Base-by-base conservation (phyloP, 1,139 yeast species). In the Scheffersomyces parashehatae region DNA sequence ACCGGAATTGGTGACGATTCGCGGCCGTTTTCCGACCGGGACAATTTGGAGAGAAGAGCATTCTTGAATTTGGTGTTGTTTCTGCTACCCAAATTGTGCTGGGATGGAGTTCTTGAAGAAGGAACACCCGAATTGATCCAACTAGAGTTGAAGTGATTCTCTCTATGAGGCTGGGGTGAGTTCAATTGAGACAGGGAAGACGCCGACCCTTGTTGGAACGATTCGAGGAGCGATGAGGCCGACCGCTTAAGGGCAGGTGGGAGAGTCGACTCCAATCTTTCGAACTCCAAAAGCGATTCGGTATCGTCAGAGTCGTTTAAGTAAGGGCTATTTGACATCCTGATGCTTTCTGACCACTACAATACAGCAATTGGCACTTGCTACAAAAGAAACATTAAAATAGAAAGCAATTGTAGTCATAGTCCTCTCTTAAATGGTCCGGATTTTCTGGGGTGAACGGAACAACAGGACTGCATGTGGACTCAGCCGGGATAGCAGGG, bases 1-100 rank as follows among this genome's bases (percentile, higher is more conserved):
- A 77, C 60, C 2, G 83, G 83, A n/a, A 78, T 62, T 7, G 83
- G 83, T 11, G 76, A 68, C 12, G 70, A 59, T 35, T 65, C 75
- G 24, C 77, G 60, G 13, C 74, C 75, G 45, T 65, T 54, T 44
- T 69, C 73, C 11, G 64, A 56, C 35, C 51, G 54, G 1, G 72
- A 61, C 39, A 74, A 62, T 47, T 61, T 68, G 49, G 55, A 14
- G n/a, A 31, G 35, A 31, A 31, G 35, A 31, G 35, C 35, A 31
- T 31, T 31, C 20, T 20, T 31, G n/a, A 31, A 31, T 13, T 36
- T 26, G 36, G 28, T 11, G 12, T 8, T 13, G 50, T 46, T 3
- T 34, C 35, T 15, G 7, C 20, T 15, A 6, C 11, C 15, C 35
- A 31, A 15, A 6, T 15, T 20, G n/a, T 31, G 48, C 36, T 45